Base-by-base conservation (phyloP, 495 filamentous ascomycete species). In the Neurospora hispaniola region DNA sequence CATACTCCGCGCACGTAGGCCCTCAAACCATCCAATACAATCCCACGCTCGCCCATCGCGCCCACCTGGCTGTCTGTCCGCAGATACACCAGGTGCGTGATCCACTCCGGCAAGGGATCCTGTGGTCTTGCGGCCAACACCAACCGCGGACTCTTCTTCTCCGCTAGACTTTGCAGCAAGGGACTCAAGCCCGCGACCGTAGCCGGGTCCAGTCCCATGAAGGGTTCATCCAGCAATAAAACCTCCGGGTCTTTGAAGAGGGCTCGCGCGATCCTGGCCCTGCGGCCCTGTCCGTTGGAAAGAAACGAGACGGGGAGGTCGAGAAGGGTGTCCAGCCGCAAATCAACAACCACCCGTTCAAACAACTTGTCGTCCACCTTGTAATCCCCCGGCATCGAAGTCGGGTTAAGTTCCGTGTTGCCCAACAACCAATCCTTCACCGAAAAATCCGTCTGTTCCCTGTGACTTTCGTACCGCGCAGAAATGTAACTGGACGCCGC, bases 161-260 rank as follows among this genome's bases (percentile, higher is more conserved):
- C 81, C 3, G 91, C 91, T 23, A 98, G 76, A 0, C 83, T 79
- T 74, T 88, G 81, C 9, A 98, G 85, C 46, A 98, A 83, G 3
- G 83, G 82, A 27, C 92, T 94, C 76, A 98, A 80, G 12, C 86
- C 86, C 41, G 83, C 82, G 11, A 90, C 85, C 3, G 93, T 94
- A 27, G 89, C 87, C 31, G 96, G 96, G 79, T 99, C 96, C 42
- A 99, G 84, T 10, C 96, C 96, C 93, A 99, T 97, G 79, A 99
- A 98, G 16, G 96, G 94, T 77, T 97, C 96, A 82, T 99, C 96
- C 12, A 98, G 84, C 43, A 98, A 84, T 40, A 99, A 76, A 12
- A 97, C 84, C 81, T 95, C 92, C 0, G 96, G 95, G 71, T 86
- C 86, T 44, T 83, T 88, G 75, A 98, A 83, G 54, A 99, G 80